phyloP scores from a whole-genome alignment of 331 rosid species.

The Quercus tomentella region DNA sequence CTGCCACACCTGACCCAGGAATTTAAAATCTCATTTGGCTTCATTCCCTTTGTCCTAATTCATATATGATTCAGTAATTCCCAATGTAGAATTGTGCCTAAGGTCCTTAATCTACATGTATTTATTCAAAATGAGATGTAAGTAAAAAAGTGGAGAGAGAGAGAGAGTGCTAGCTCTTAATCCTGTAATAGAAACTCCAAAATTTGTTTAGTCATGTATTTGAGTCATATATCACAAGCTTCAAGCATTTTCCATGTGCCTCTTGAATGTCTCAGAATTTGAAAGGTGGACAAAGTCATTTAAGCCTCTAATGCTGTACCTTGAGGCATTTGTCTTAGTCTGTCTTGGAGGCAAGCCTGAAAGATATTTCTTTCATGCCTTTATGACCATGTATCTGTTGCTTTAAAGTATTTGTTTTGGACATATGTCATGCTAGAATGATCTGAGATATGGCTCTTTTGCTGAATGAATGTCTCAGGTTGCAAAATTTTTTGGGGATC shows the following conservation, averaged over 20 bases:
- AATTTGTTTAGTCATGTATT: not conserved
- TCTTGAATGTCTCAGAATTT: not conserved
- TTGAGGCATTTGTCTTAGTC: not conserved
- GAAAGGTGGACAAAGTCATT: not conserved
- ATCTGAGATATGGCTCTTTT: constrained; percentile 21
- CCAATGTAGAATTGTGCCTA: not conserved
- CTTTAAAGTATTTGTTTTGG: not conserved
- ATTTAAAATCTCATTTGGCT: too few relatives aligned
- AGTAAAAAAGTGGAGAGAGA: too few relatives aligned
- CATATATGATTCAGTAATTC: not conserved
- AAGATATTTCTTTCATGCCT: not conserved
- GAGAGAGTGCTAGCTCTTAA: not conserved
- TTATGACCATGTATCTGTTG: constrained; percentile 1
- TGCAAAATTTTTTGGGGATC: constrained; percentile 82
- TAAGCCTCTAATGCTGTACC: not conserved
- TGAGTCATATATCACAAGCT: not conserved
- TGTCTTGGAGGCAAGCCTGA: not conserved
- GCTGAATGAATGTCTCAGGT: constrained; percentile 48
- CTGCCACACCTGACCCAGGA: too few relatives aligned
- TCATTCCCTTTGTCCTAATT: too few relatives aligned
- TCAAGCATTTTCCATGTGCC: not conserved
- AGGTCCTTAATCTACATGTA: not conserved
- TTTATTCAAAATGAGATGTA: not conserved
- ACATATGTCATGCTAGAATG: not conserved
- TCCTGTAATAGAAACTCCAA: not conserved